Evolutionary conservation across 2,329 filamentous ascomycete species (phyloP).

Genomic region (Rosellinia necatrix): DNA sequence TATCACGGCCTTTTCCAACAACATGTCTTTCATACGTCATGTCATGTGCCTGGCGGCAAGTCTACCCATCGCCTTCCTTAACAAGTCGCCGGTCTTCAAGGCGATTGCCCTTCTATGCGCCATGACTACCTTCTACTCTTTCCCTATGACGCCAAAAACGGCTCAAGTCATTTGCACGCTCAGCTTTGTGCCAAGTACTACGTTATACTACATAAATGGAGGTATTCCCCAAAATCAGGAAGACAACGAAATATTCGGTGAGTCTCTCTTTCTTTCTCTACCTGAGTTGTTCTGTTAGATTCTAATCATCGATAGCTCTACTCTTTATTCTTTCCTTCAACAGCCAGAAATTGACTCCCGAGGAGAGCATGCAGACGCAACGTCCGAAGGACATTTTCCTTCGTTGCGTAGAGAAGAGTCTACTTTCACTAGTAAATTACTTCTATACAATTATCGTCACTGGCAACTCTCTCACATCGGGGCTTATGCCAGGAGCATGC

Average conservation of each 20-base stretch:
- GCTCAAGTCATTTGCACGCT: slow-evolving; percentile 22
- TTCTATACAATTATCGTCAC: slow-evolving; percentile 22
- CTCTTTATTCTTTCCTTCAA: slow-evolving; percentile 20
- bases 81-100: slow-evolving; percentile 19
- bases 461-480: slow-evolving; percentile 20
- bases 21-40: slow-evolving; percentile 18
- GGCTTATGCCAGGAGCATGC: slow-evolving; percentile 19
- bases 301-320: slow-evolving; percentile 21
- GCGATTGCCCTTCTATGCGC: slow-evolving; percentile 21
- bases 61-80: slow-evolving; percentile 22
- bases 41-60: slow-evolving; percentile 19
- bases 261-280: slow-evolving; percentile 17
- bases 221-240: slow-evolving; percentile 21
- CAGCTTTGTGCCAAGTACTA: slow-evolving; percentile 19
- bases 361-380: slow-evolving; percentile 20
- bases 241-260: slow-evolving; percentile 22
- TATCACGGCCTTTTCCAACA: slow-evolving; percentile 22
- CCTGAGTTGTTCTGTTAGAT: slow-evolving; percentile 18
- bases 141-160: slow-evolving; percentile 20
- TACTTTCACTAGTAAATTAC: slow-evolving; percentile 23
- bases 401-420: slow-evolving; percentile 22
- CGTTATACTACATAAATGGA: slow-evolving; percentile 22
- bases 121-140: slow-evolving; percentile 20
- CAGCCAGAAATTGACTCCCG: slow-evolving; percentile 20
- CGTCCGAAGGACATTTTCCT: slow-evolving; percentile 17